These are phyloP conservation scores for Podaxis sp. DNA, from an alignment of 768 basidiomycete genomes.

Conservation along the genomic window DNA sequence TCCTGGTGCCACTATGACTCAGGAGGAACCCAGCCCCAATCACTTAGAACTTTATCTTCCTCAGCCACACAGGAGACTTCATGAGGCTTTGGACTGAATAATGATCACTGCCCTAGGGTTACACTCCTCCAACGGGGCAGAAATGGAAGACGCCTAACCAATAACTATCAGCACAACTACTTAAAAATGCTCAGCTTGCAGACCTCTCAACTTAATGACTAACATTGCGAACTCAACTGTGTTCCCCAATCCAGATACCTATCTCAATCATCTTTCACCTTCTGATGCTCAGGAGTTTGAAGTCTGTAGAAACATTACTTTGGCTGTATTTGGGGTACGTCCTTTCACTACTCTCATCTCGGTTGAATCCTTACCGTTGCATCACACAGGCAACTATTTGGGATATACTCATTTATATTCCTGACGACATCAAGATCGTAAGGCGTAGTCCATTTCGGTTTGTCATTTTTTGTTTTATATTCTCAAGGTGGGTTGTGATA, in stretches of 20 bases:
- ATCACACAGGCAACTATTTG: not conserved
- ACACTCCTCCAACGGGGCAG: too few relatives aligned
- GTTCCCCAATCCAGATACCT: not conserved
- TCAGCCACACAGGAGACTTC: too few relatives aligned
- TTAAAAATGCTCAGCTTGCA: too few relatives aligned
- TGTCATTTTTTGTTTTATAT: not conserved
- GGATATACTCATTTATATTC: not conserved
- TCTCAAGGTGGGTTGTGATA: not conserved
- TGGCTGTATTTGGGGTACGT: not conserved
- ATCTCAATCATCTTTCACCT: not conserved
- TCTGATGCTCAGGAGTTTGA: not conserved
- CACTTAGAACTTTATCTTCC: too few relatives aligned
- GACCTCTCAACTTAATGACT: not conserved
- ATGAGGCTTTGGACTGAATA: too few relatives aligned
- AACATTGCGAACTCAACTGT: not conserved
- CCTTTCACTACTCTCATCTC: not conserved
- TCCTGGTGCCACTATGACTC: too few relatives aligned
- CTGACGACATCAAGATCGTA: not conserved
- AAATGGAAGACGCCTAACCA: too few relatives aligned
- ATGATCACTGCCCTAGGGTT: too few relatives aligned
- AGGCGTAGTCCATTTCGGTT: not conserved
- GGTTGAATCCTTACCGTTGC: not conserved
- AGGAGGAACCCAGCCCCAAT: too few relatives aligned
- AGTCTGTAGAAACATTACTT: not conserved
- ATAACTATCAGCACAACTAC: too few relatives aligned